Conservation (phyloP, 805 yeast species). For the Wickerhamomyces sydowiorum region DNA sequence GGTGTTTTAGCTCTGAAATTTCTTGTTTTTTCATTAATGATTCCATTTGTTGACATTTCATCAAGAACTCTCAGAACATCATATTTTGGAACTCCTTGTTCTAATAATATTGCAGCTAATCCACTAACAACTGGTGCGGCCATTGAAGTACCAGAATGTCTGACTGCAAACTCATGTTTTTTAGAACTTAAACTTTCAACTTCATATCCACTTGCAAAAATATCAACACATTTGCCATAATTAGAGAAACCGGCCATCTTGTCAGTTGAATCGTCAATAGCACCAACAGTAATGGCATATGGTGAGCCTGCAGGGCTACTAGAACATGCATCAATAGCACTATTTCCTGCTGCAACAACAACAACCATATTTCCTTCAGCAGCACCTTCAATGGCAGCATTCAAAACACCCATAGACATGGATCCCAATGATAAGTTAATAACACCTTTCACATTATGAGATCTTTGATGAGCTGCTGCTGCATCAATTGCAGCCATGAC, state of each 20-base stretch:
- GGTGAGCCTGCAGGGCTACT: constrained; percentile 83
- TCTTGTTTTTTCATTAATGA: constrained; percentile 41
- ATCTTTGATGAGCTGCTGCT: constrained; percentile 52
- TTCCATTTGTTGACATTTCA: constrained; percentile 40
- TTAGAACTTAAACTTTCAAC: constrained; percentile 50
- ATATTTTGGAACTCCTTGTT: constrained; percentile 39
- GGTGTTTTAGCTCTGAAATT: constrained; percentile 53
- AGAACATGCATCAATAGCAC: constrained; percentile 69
- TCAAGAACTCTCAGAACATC: constrained; percentile 38
- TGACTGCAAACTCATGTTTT: constrained; percentile 13
- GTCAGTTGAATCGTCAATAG: constrained; percentile 73
- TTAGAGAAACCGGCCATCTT: constrained; percentile 75
- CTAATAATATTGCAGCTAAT: constrained; percentile 46
- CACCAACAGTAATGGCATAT: constrained; percentile 77
- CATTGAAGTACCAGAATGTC: constrained; percentile 76
- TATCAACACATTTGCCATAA: constrained; percentile 89
- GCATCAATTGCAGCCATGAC: constrained; percentile 64
- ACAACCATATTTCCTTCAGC: constrained; percentile 62
- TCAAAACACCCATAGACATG: constrained; percentile 54
- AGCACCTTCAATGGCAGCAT: constrained; percentile 75
- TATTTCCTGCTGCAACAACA: constrained; percentile 86
- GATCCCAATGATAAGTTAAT: constrained; percentile 84
- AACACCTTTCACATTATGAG: constrained; percentile 41
- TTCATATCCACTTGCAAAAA: constrained; percentile 76
- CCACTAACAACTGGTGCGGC: constrained; percentile 76